A percentile compares a stretch with the other conserved stretches of the same genome.
phyloP scores from a whole-genome alignment of 352 stramenopile species.

The Phytopythium helicoides region DNA sequence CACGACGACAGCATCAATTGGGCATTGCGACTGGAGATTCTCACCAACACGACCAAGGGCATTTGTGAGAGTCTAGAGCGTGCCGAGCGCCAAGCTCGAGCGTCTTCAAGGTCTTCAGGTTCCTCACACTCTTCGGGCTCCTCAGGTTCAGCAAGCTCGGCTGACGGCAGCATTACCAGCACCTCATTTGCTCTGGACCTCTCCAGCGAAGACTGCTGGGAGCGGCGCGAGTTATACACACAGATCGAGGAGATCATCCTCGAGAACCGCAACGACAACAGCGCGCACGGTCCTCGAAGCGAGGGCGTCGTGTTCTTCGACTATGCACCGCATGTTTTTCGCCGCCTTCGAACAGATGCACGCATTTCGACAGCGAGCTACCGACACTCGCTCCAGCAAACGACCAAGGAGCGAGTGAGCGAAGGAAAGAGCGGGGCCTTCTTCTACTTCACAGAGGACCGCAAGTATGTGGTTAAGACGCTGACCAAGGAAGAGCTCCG shows the following conservation, averaged over 20 bases:
- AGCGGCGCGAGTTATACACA: conserved; percentile 68
- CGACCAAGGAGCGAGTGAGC: conserved; percentile 74
- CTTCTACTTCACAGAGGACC: conserved; percentile 83
- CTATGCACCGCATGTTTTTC: conserved; percentile 79
- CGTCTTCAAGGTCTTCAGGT: conserved; percentile 25
- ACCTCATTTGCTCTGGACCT: conserved; percentile 3
- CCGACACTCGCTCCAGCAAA: conserved; percentile 63
- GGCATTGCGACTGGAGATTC: conserved; percentile 81
- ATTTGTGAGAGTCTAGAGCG: conserved; percentile 78
- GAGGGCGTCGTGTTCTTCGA: conserved; percentile 79
- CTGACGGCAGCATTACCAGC: not conserved
- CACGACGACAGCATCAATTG: conserved; percentile 87
- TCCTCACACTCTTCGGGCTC: conserved; percentile 10
- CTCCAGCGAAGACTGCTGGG: conserved; percentile 34
- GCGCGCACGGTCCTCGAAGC: conserved; percentile 28
- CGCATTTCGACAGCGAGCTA: conserved; percentile 67
- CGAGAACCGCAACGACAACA: conserved; percentile 58
- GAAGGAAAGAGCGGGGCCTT: conserved; percentile 83
- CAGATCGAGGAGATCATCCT: conserved; percentile 77
- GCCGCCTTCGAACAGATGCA: conserved; percentile 56
- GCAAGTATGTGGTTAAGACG: conserved; percentile 85
- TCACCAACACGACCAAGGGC: conserved; percentile 83
- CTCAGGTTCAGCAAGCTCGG: conserved; percentile 10
- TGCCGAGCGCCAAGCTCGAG: conserved; percentile 55
- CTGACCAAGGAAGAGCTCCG: conserved; percentile 72